A percentile compares a stretch with the other conserved stretches of the same genome.
These are phyloP conservation scores for Lycium barbarum DNA, from an alignment of 257 asterid species.

Conservation along the genomic window DNA sequence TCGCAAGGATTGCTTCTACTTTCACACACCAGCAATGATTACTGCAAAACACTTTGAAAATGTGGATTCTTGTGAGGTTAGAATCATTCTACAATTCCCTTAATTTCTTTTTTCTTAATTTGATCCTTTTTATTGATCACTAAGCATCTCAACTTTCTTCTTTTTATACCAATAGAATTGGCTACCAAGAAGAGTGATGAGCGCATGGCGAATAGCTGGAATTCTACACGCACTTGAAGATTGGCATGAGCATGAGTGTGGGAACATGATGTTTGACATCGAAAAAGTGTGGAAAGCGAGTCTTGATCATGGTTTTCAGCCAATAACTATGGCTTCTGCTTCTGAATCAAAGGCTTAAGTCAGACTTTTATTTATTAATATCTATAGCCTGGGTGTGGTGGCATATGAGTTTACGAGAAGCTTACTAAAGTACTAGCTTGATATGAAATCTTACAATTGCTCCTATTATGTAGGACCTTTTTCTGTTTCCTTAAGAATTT, in stretches of 20 bases:
- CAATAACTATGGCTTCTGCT: conserved; percentile 26
- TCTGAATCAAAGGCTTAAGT: neutral
- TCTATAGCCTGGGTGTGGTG: neutral
- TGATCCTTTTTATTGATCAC: neutral
- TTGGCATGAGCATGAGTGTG: conserved; percentile 48
- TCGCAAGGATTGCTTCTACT: conserved; percentile 54
- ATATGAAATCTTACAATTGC: neutral
- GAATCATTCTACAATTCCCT: conserved; percentile 13
- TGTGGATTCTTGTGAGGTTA: conserved; percentile 63
- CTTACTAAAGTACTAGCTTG: neutral
- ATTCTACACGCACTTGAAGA: conserved; percentile 45
- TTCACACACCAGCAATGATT: conserved; percentile 54
- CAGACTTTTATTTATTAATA: neutral
- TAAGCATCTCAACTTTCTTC: neutral
- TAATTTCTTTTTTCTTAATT: neutral
- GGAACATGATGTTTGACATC: conserved; percentile 33
- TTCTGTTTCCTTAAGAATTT: neutral
- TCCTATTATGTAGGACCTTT: neutral
- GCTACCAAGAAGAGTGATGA: conserved; percentile 53
- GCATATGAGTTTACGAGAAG: neutral
- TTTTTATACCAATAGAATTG: conserved; percentile 41
- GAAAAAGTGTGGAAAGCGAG: conserved; percentile 47
- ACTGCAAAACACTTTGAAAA: conserved; percentile 55
- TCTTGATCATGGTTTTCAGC: conserved; percentile 48
- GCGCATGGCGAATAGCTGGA: conserved; percentile 52